Base-by-base conservation (phyloP, 2,329 filamentous ascomycete species). In the Ploettnerulaceae sp. region DNA sequence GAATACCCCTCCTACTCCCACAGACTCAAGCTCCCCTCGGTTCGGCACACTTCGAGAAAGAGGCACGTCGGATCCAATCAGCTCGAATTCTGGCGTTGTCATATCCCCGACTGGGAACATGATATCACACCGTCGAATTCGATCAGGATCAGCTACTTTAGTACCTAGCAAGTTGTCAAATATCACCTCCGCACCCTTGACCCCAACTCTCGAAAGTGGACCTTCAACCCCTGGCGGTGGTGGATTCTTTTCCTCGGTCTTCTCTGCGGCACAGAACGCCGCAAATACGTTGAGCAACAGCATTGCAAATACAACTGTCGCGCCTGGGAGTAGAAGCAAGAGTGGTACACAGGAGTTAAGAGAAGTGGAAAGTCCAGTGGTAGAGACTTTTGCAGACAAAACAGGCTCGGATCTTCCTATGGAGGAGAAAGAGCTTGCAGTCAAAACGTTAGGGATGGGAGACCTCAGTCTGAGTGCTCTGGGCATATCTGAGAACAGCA, bases 241-340 rank as follows among this genome's bases (percentile, higher is more conserved):
- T 28, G 83, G 89, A 1, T 97, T 98, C 70, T 97, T 98, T 68
- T 95, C 89, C 4, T 90, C 87, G 20, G 86, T 98, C 62, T 81
- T 98, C 54, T 91, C 89, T 31, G 91, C 85, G 35, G 93, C 93
- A 14, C 91, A 97, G 66, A 96, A 85, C 75, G 91, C 91, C 33
- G 89, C 90, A 11, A 89, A 72, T 54, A 82, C 79, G 14, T 66
- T 90, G 4, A 88, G 77, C 57, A 87, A 77, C 53, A 88, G 82
- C 37, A 83, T 96, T 36, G 79, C 80, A 38, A 90, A 81, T 63
- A 77, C 75, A 3, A 72, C 73, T 22, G 72, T 79, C 42, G 68
- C 72, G 6, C 76, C 77, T n/a, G 66, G 68, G 40, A 71, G 71
- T 57, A 71, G 67, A 53, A 71, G 66, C 35, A 71, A 59, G 51